Evolutionary conservation across 2,329 filamentous ascomycete species (phyloP).

Genomic region (Botrytis elliptica): DNA sequence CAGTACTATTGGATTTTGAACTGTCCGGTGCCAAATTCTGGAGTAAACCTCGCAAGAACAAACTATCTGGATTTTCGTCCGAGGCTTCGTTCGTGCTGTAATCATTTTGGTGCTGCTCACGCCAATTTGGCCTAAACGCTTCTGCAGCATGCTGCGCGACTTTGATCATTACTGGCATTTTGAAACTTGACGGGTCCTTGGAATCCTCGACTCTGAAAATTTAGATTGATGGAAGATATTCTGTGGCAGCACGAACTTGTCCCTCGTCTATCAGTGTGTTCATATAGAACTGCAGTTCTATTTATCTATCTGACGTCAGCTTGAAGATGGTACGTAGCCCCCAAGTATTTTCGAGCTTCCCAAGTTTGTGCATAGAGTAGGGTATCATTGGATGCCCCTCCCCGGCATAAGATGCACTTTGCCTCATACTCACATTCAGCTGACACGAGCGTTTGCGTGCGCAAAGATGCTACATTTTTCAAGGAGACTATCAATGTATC

Average conservation of each 20-base stretch:
- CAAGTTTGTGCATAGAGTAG: not conserved
- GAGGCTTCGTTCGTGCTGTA: not conserved
- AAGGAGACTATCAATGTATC: not conserved
- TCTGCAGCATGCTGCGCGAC: not conserved
- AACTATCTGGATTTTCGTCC: not conserved
- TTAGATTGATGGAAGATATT: not conserved
- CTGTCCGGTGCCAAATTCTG: not conserved
- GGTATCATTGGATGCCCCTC: not conserved
- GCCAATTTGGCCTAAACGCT: not conserved
- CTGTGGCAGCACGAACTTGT: not conserved
- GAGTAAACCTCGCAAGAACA: not conserved
- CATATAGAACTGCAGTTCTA: not conserved
- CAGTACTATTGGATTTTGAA: not conserved
- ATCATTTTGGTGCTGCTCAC: no score
- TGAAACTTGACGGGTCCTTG: not conserved
- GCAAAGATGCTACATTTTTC: not conserved
- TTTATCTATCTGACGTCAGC: not conserved
- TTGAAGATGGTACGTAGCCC: not conserved
- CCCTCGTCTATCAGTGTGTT: not conserved
- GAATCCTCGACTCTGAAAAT: not conserved
- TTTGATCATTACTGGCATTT: not conserved
- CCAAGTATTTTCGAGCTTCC: not conserved
- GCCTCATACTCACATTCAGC: not conserved
- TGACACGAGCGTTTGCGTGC: not conserved
- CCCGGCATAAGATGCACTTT: not conserved